Evolutionary conservation across 2,329 filamentous ascomycete genomes (phyloP).

Genomic region (Fusarium nygamai): DNA sequence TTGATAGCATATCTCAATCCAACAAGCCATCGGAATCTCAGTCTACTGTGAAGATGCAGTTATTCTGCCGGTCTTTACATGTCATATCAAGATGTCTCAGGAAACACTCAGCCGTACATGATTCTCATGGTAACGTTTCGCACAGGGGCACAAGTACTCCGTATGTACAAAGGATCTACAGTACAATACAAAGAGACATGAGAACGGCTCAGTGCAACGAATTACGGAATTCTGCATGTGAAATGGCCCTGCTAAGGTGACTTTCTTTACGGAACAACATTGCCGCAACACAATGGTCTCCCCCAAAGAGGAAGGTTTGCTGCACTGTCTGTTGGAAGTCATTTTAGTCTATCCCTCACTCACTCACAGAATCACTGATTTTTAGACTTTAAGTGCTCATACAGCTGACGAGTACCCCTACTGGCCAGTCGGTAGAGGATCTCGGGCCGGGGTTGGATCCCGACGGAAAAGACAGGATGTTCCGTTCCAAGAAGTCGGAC

Average conservation of each 20-base stretch:
- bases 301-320: conserved; percentile 12
- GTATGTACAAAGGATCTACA: neutral
- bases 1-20: neutral
- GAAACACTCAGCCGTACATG: neutral
- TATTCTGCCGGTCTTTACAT: neutral
- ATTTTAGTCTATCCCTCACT: neutral
- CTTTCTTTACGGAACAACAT: neutral
- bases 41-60: neutral
- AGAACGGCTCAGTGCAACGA: conserved; percentile 3
- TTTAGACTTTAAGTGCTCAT: neutral
- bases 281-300: neutral
- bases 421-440: conserved; percentile 8
- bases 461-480: conserved; percentile 16
- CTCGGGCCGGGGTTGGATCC: conserved; percentile 26
- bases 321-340: conserved; percentile 7
- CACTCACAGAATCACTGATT: neutral
- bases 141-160: neutral
- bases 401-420: neutral
- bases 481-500: neutral
- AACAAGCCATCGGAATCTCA: neutral
- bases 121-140: neutral
- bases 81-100: neutral
- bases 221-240: neutral
- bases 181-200: neutral
- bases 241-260: neutral